phyloP scores from a whole-genome alignment of 1,284 basidiomycete species.

The Boletellus deceptivus region DNA sequence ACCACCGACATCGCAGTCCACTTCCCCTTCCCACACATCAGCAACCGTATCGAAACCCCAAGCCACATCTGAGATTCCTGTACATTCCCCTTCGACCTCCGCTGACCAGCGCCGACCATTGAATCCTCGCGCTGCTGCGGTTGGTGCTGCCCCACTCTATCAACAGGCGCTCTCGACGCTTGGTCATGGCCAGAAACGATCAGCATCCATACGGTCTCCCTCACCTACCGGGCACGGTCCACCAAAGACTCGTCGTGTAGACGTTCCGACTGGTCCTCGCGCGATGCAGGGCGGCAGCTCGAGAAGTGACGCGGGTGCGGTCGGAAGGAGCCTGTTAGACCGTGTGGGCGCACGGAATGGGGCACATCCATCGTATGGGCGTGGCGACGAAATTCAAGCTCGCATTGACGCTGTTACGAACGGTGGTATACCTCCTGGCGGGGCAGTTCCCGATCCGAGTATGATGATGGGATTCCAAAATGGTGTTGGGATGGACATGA shows the following conservation, averaged over 20 bases:
- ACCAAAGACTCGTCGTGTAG: constrained; percentile 65
- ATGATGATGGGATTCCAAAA: constrained; percentile 60
- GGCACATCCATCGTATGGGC: constrained; percentile 22
- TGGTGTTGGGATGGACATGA: constrained; percentile 59
- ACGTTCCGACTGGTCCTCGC: constrained; percentile 75
- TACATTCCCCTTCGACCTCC: constrained; percentile 27
- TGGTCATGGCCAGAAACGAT: constrained; percentile 63
- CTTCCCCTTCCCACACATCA: constrained; percentile 33
- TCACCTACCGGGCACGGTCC: constrained; percentile 60
- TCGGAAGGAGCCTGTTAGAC: constrained; percentile 65
- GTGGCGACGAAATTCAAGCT: constrained; percentile 70
- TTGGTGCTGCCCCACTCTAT: constrained; percentile 45
- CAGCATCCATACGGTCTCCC: constrained; percentile 70
- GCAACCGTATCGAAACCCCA: constrained; percentile 14
- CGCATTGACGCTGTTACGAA: constrained; percentile 75
- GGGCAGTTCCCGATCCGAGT: constrained; percentile 44
- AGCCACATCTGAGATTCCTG: constrained; percentile 23
- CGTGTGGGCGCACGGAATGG: constrained; percentile 59
- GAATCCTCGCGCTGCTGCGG: constrained; percentile 39
- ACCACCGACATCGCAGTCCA: constrained; percentile 32
- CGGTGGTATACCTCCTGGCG: constrained; percentile 40
- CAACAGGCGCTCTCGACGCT: constrained; percentile 70
- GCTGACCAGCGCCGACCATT: constrained; percentile 43
- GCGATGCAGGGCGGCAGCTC: constrained; percentile 66
- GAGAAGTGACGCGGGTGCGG: constrained; percentile 28